Base-by-base conservation (phyloP, 2,329 filamentous ascomycete genomes). In the Incumbomyces delicatus region DNA sequence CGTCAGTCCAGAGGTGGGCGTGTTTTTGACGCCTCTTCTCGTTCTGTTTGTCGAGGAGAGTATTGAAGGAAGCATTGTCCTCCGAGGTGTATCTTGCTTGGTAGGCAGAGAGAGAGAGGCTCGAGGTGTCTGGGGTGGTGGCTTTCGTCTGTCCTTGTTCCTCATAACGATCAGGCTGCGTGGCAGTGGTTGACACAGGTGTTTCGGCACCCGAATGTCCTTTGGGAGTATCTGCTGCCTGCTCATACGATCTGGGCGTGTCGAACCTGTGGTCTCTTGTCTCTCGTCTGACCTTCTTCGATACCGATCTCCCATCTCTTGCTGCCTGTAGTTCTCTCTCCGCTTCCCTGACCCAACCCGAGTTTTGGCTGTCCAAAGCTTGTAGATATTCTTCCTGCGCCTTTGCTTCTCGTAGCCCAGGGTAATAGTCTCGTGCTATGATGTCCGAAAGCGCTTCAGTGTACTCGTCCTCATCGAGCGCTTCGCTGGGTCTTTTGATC, bases 31-130 rank as follows among this genome's bases (percentile, higher is more conserved):
- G 82, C 42, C 76, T 78, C 63, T 88, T 90, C 51, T 81, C 75
- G 60, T 95, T 98, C 60, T 95, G 87, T 59, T 82, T 85, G 67
- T 98, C 92, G 22, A 96, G 71, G 1, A 98, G 73, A 57, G 83
- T 84, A 65, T 95, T 94, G 69, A 98, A 96, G 57, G 86, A 94
- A 62, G 95, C 92, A 61, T 96, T 96, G 63, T 98, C 92, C 65
- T 98, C 92, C 60, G 87, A 95, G 1, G 90, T 98, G 67, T 95
- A 96, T 56, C 86, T 90, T 2, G 85, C 77, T 61, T 98, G 92
- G 59, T 95, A 98, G 1, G 82, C 78, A 44, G 82, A 80, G 1
- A 98, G 74, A 50, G 83, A 88, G 72, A 96, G 80, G 56, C 82
- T 83, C 35, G 82, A 62, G 2, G 66, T 80, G 61, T 94, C 82